Percentiles rank a stretch among this genome's conserved stretches.
These are phyloP conservation scores for Kitagawia praeruptora DNA, from an alignment of 129 eudicot genomes.

Conservation along the genomic window DNA sequence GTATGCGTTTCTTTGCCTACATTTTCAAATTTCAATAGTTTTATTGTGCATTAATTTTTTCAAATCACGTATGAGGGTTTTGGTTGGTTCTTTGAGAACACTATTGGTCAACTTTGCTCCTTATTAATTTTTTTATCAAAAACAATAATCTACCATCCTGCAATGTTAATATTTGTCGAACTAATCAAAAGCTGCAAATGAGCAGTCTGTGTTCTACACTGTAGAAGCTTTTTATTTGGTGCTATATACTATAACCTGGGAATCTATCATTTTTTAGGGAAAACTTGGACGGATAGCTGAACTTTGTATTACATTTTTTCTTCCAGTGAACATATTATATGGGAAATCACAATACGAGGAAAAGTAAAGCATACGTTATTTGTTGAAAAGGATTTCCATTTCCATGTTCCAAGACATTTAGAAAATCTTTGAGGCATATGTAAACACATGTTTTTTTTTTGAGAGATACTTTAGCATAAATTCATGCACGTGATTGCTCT, in stretches of 20 bases:
- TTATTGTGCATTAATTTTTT: neutral
- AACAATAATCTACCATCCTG: neutral
- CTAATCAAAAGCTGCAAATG: neutral
- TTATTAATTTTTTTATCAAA: too few relatives aligned
- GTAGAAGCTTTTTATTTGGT: neutral
- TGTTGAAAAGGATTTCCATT: neutral
- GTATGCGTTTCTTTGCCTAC: slow-evolving; percentile 31
- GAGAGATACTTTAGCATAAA: too few relatives aligned
- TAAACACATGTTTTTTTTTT: too few relatives aligned
- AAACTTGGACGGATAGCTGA: neutral
- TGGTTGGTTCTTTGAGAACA: neutral
- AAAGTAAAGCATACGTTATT: neutral
- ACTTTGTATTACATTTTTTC: neutral
- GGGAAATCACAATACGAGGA: neutral
- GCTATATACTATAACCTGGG: neutral
- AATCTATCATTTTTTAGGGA: neutral
- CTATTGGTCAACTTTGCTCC: neutral
- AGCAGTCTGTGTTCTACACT: neutral
- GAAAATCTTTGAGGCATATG: too few relatives aligned
- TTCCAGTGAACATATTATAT: neutral
- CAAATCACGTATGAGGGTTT: neutral
- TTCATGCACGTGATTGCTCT: neutral
- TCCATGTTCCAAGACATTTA: too few relatives aligned
- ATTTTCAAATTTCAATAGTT: slow-evolving; percentile 1
- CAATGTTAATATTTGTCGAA: neutral